phyloP scores from a whole-genome alignment of 768 basidiomycete genomes.

The Crucibulum laeve region DNA sequence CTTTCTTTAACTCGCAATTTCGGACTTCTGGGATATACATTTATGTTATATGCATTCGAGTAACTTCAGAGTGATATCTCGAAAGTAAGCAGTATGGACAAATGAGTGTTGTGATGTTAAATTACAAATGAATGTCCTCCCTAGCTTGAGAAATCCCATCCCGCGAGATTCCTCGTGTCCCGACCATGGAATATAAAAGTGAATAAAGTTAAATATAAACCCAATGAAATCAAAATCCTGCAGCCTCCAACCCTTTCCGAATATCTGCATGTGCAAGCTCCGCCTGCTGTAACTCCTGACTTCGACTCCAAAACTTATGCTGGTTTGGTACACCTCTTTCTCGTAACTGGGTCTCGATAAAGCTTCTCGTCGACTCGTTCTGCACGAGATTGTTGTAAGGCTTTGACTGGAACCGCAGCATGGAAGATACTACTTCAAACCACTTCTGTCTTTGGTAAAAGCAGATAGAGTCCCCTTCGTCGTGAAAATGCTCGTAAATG shows the following conservation, averaged over 20 bases:
- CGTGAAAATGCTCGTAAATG: slow-evolving; percentile 45
- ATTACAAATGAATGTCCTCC: too few relatives aligned
- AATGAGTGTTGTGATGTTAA: too few relatives aligned
- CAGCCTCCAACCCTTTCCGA: slow-evolving; percentile 61
- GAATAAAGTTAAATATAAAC: slow-evolving; percentile 5
- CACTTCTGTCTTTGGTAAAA: slow-evolving; percentile 54
- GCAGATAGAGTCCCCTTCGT: slow-evolving; percentile 37
- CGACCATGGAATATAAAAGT: neutral
- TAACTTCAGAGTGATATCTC: neutral
- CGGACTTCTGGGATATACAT: slow-evolving; percentile 38
- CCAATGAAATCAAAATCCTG: slow-evolving; percentile 44
- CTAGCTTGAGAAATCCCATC: neutral
- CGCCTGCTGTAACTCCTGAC: slow-evolving; percentile 53
- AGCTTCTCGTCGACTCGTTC: slow-evolving; percentile 39
- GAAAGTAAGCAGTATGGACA: neutral
- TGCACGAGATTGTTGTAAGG: slow-evolving; percentile 45
- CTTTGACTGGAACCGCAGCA: slow-evolving; percentile 55
- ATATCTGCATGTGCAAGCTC: slow-evolving; percentile 64
- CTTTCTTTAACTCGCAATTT: slow-evolving; percentile 18
- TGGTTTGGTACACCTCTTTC: slow-evolving; percentile 36
- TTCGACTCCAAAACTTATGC: slow-evolving; percentile 53
- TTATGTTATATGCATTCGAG: slow-evolving; percentile 7
- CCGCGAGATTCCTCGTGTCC: neutral
- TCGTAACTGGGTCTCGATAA: slow-evolving; percentile 43
- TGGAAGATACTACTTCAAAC: slow-evolving; percentile 47